A percentile compares a stretch with the other conserved stretches of the same genome.
Conservation (phyloP, 2,329 filamentous ascomycete genomes). For the Penicillium crustosum region DNA sequence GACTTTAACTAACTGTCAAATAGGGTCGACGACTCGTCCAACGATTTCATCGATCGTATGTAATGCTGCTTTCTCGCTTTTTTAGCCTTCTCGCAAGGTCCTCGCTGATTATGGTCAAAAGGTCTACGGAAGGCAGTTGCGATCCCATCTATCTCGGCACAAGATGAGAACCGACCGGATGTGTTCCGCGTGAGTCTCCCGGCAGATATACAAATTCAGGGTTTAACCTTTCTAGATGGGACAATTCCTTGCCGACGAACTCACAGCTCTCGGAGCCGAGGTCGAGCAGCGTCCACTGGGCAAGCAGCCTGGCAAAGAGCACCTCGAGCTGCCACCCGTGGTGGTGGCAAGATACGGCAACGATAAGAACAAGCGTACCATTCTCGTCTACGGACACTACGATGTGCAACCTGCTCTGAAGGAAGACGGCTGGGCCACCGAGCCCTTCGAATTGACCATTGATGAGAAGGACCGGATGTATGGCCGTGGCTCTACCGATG, state of each 20-base stretch:
- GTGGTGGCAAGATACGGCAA: conserved; percentile 89
- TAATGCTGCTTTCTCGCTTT: not conserved
- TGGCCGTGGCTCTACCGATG: conserved; percentile 91
- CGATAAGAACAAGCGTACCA: conserved; percentile 89
- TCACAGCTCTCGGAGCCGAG: conserved; percentile 77
- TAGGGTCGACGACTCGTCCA: conserved; percentile 71
- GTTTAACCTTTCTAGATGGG: conserved; percentile 64
- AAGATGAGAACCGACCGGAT: conserved; percentile 83
- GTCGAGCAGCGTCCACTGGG: conserved; percentile 85
- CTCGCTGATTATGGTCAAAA: conserved; percentile 33
- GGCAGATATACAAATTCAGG: not conserved
- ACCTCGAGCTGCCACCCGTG: conserved; percentile 88
- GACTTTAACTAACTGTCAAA: conserved; percentile 7
- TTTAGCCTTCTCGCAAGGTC: not conserved
- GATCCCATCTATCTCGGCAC: conserved; percentile 92
- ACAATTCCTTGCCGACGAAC: conserved; percentile 80
- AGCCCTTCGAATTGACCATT: conserved; percentile 85
- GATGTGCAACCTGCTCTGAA: conserved; percentile 94
- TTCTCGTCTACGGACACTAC: conserved; percentile 97
- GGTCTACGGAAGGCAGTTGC: conserved; percentile 83
- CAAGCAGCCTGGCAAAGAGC: conserved; percentile 86
- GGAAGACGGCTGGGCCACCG: conserved; percentile 92
- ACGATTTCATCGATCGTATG: conserved; percentile 78
- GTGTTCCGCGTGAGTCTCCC: conserved; percentile 67
- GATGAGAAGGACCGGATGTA: conserved; percentile 95